These are phyloP conservation scores for Selaginella moellendorffii DNA, from an alignment of 75 land plant species.

Conservation along the genomic window DNA sequence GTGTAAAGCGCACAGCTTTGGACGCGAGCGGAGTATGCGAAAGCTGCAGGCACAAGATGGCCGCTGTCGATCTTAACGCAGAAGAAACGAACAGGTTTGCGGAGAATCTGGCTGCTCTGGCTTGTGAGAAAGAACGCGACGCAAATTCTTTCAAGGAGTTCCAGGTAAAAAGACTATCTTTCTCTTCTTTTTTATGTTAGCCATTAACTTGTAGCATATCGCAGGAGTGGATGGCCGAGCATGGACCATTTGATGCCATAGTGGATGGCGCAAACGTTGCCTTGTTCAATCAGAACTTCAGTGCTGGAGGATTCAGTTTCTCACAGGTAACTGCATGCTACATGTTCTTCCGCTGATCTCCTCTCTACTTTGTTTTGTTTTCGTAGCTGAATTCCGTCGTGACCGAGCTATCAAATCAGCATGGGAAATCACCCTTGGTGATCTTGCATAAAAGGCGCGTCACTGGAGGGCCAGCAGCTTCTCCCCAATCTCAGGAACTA, in stretches of 20 bases:
- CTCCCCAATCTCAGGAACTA: conserved; percentile 30
- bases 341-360: neutral
- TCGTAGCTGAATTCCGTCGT: conserved; percentile 56
- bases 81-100: conserved; percentile 79
- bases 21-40: conserved; percentile 41
- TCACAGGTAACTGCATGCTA: no score
- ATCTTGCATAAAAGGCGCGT: conserved; percentile 47
- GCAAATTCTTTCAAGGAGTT: conserved; percentile 41
- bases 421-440: conserved; percentile 47
- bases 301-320: conserved; percentile 13
- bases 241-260: conserved; percentile 75
- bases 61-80: conserved; percentile 65
- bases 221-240: conserved; percentile 65
- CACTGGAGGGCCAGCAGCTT: conserved; percentile 22
- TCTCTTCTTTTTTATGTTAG: neutral
- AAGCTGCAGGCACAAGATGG: conserved; percentile 49
- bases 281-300: conserved; percentile 41
- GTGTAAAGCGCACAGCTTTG: conserved; percentile 25
- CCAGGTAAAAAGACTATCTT: conserved; percentile 32
- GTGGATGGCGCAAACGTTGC: conserved; percentile 94
- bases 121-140: conserved; percentile 45
- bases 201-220: no score
- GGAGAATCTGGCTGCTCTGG: conserved; percentile 43
- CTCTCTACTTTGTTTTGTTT: neutral
- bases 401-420: conserved; percentile 32